Conservation (phyloP, 2,329 filamentous ascomycete species). For the Nemania sp. region DNA sequence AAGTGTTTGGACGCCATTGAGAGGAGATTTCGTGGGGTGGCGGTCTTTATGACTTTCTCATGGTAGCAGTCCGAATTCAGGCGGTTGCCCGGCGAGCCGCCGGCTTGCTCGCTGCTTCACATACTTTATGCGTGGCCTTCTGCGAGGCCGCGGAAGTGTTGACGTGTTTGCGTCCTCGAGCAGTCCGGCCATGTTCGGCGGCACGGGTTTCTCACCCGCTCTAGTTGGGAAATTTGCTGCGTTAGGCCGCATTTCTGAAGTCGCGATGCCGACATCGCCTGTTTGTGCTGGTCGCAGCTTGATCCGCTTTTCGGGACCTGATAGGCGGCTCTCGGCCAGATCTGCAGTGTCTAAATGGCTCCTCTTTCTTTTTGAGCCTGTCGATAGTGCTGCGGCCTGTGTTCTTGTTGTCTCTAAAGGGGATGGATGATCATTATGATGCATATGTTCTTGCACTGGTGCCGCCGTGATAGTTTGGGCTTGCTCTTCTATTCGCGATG, state of each 20-base stretch:
- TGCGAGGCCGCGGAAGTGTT: not conserved
- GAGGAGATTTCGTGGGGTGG: too few species aligned
- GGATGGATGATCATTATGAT: not conserved
- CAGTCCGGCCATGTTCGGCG: too few species aligned
- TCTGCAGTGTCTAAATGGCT: not conserved
- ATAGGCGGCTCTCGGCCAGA: not conserved
- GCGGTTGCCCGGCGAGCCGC: not conserved
- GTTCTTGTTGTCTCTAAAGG: not conserved
- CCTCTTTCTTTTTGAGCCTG: constrained; percentile 1
- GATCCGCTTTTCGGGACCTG: not conserved
- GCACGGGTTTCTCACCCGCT: not conserved
- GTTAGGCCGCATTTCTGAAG: not conserved
- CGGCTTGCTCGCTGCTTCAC: not conserved
- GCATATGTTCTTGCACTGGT: not conserved
- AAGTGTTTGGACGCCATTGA: too few species aligned
- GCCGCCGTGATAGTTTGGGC: not conserved
- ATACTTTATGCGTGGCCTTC: constrained; percentile 6
- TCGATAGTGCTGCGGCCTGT: not conserved
- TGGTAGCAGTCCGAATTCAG: constrained; percentile 1
- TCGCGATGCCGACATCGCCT: not conserved
- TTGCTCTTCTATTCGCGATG: not conserved
- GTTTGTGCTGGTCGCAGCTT: not conserved
- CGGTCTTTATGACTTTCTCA: too few species aligned
- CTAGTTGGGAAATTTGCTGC: not conserved
- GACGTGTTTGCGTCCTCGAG: not conserved